Evolutionary conservation across 768 basidiomycete species (phyloP), one percentile per base, ranked within the genome.

Genomic region (Epithele typhae): DNA sequence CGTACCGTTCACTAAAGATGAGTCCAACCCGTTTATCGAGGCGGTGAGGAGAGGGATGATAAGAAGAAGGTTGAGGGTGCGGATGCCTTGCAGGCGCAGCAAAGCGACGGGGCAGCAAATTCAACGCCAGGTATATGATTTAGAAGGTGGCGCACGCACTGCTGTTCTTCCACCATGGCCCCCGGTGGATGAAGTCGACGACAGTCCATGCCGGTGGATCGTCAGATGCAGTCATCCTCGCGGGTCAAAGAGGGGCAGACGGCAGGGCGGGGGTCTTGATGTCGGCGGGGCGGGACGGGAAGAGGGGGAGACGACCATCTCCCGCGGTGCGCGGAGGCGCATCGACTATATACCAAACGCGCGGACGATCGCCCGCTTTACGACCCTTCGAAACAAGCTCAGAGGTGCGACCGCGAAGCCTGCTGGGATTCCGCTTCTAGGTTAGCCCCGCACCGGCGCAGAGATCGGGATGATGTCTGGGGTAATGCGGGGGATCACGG

Each of bases 31-130:
- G 63, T 84, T 86, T 40, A 77, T 75, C 12, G 75, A 67, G 15
- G 82, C 76, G 14, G 84, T 83, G 46, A 85, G 63, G n/a, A 87
- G 68, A 2, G 84, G 81, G 14, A 86, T 66, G 14, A 80, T 45
- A 25, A 86, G 68, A 54, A 73, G 78, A 5, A 84, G 46, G 60
- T 84, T 84, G 32, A 84, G 64, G 40, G 73, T 45, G 23, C 82
- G 64, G 37, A 84, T 75, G 22, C 82, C 83, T 82, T 8, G 6
- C 35, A 36, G 35, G 8, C 35, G 8, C 35, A 42, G 19, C 25
- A 14, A 22, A 15, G 4, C 9, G 18, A 30, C 36, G n/a, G 45
- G 24, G 11, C 12, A n/a, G n/a, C n/a, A n/a, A n/a, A n/a, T n/a
- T n/a, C n/a, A n/a, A n/a, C n/a, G n/a, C n/a, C n/a, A n/a, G n/a